Evolutionary conservation across 1,139 yeast species (phyloP), one percentile per base, ranked within the genome.

Genomic region (Chernovozyma aurita): DNA sequence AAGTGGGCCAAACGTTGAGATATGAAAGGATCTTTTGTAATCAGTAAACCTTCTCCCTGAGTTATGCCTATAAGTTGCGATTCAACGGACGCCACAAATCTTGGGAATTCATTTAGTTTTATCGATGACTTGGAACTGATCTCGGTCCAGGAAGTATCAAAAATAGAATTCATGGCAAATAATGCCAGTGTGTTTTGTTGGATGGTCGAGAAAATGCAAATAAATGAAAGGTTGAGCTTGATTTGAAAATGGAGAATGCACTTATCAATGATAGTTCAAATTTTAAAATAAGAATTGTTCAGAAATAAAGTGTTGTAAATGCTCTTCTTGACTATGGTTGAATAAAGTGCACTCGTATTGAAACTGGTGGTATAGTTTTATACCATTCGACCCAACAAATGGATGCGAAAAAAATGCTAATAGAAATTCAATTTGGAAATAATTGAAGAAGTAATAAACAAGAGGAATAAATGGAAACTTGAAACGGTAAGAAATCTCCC

Each of bases 91-190:
- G 16, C 13, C 11, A 30, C 13, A 29, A 34, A 18, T 12, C 7
- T 7, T 3, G 33, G 33, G 21, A 34, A 24, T 24, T 34, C 30
- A 14, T 16, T 29, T 9, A 25, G 15, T 7, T 12, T 11, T 25
- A 30, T 17, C 11, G 33, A 14, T 3, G 18, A 8, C 4, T 24
- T 5, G 21, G 28, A 4, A 14, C 33, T 24, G 18, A 24, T 12
- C 24, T 34, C 31, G 18, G n/a, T 15, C 37, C 37, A 34, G 4
- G 32, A 31, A 6, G 18, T 3, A 12, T 30, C 33, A 22, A 34
- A 34, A 3, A 33, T 4, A 9, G 36, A 28, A 15, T 33, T 22
- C 36, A 33, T 33, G 12, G 9, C n/a, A 18, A n/a, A n/a, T n/a
- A n/a, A n/a, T n/a, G n/a, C n/a, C n/a, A n/a, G n/a, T n/a, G n/a